Evolutionary conservation across 2,329 filamentous ascomycete species (phyloP).

Genomic region (Aspergillus sp.): DNA sequence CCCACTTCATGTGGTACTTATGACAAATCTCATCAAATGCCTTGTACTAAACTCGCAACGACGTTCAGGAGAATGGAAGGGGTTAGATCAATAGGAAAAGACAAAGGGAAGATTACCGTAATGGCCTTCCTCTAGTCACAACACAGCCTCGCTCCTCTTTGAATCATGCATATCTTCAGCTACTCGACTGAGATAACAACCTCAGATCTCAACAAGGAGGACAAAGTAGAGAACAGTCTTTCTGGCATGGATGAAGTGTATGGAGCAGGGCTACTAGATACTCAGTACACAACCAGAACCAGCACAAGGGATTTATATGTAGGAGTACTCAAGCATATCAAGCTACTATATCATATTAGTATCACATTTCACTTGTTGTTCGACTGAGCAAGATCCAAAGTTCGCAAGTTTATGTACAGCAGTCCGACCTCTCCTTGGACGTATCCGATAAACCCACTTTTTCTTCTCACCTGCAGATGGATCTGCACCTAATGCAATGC

Average conservation of each 20-base stretch:
- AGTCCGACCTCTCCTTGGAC: not conserved
- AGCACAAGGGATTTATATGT: not conserved
- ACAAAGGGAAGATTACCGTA: not conserved
- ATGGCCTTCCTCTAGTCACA: too few relatives aligned
- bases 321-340: not conserved
- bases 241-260: too few relatives aligned
- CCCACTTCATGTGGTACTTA: slow-evolving; percentile 4
- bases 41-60: not conserved
- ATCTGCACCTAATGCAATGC: slow-evolving; percentile 20
- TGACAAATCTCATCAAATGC: slow-evolving; percentile 13
- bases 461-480: slow-evolving; percentile 16
- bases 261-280: too few relatives aligned
- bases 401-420: not conserved
- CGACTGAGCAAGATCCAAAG: not conserved
- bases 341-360: not conserved
- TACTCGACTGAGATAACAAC: too few relatives aligned
- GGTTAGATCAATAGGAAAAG: not conserved
- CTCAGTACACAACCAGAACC: too few relatives aligned
- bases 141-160: too few relatives aligned
- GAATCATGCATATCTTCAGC: too few relatives aligned
- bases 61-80: not conserved
- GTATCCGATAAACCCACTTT: slow-evolving; percentile 4
- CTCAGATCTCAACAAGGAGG: too few relatives aligned
- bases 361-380: not conserved
- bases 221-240: too few relatives aligned